These are phyloP conservation scores for Graphium sp. DNA, from an alignment of 2,329 filamentous ascomycete species.

Conservation along the genomic window DNA sequence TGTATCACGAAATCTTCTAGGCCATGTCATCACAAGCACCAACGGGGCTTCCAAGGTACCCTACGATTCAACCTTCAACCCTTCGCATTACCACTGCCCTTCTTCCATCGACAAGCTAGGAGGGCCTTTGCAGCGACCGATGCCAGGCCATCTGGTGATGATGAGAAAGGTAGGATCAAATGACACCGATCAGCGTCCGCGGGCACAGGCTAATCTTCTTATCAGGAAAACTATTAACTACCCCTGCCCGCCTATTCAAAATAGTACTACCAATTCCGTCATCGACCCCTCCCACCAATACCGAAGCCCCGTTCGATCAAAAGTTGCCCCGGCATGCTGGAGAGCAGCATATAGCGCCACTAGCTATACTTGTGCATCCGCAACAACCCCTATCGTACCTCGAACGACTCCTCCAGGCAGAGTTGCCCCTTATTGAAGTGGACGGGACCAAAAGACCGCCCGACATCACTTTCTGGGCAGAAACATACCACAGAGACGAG, in stretches of 20 bases:
- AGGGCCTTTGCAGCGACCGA: too few species aligned
- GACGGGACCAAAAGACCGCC: slow-evolving; percentile 55
- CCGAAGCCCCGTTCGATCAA: neutral
- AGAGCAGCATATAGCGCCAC: slow-evolving; percentile 48
- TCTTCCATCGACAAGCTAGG: too few species aligned
- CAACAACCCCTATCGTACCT: slow-evolving; percentile 86
- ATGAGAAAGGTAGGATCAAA: too few species aligned
- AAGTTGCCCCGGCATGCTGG: neutral
- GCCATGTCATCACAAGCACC: too few species aligned
- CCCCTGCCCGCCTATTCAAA: slow-evolving; percentile 65
- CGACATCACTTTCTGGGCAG: slow-evolving; percentile 61
- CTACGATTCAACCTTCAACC: too few species aligned
- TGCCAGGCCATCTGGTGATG: too few species aligned
- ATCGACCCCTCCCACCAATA: slow-evolving; percentile 9
- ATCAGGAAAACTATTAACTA: slow-evolving; percentile 59
- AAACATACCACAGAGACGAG: slow-evolving; percentile 45
- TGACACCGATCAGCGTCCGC: too few species aligned
- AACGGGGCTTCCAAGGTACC: too few species aligned
- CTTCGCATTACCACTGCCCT: too few species aligned
- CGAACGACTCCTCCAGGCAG: slow-evolving; percentile 75
- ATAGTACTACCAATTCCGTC: slow-evolving; percentile 61
- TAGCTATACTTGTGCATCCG: slow-evolving; percentile 74
- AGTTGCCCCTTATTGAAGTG: slow-evolving; percentile 54
- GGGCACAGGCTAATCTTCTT: neutral
- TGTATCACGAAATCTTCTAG: too few species aligned